A percentile compares a stretch with the other conserved stretches of the same genome.
Conservation (phyloP, 2,329 filamentous ascomycete genomes). For the Sclerotiophoma versabilis region DNA sequence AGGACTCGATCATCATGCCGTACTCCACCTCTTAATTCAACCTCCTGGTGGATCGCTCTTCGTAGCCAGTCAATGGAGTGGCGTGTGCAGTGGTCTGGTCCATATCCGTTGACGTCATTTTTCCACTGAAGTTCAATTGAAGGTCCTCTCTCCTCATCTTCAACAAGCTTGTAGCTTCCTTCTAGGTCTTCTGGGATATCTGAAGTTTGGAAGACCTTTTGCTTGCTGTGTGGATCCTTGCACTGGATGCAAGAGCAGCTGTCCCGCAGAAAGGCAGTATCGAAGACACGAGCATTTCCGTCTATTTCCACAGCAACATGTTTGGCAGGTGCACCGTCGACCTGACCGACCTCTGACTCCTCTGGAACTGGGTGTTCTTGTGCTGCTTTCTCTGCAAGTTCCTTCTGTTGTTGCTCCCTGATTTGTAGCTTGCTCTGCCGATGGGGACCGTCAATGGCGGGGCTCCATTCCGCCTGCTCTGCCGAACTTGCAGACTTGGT, state of each 20-base stretch:
- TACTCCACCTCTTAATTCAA: slow-evolving; percentile 41
- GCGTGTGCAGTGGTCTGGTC: slow-evolving; percentile 51
- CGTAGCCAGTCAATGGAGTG: slow-evolving; percentile 46
- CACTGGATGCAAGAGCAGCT: slow-evolving; percentile 65
- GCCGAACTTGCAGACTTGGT: slow-evolving; percentile 24
- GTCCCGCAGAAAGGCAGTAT: slow-evolving; percentile 60
- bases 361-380: slow-evolving; percentile 12
- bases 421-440: slow-evolving; percentile 30
- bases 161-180: slow-evolving; percentile 43
- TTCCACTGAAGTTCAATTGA: slow-evolving; percentile 67
- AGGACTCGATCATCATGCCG: slow-evolving; percentile 49
- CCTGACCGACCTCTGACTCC: slow-evolving; percentile 21
- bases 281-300: slow-evolving; percentile 39
- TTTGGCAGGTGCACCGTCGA: slow-evolving; percentile 37
- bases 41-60: slow-evolving; percentile 41
- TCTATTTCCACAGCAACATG: slow-evolving; percentile 44
- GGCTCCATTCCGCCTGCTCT: slow-evolving; percentile 29
- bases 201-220: slow-evolving; percentile 69
- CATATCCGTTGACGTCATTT: slow-evolving; percentile 59
- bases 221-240: slow-evolving; percentile 65
- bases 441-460: slow-evolving; percentile 29
- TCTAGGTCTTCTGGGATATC: slow-evolving; percentile 63
- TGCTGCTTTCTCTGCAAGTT: slow-evolving; percentile 18
- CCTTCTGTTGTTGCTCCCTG: slow-evolving; percentile 26
- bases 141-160: slow-evolving; percentile 50